phyloP scores from a whole-genome alignment of 192 early-diverging fungal genomes.

The Coemansia sp. region DNA sequence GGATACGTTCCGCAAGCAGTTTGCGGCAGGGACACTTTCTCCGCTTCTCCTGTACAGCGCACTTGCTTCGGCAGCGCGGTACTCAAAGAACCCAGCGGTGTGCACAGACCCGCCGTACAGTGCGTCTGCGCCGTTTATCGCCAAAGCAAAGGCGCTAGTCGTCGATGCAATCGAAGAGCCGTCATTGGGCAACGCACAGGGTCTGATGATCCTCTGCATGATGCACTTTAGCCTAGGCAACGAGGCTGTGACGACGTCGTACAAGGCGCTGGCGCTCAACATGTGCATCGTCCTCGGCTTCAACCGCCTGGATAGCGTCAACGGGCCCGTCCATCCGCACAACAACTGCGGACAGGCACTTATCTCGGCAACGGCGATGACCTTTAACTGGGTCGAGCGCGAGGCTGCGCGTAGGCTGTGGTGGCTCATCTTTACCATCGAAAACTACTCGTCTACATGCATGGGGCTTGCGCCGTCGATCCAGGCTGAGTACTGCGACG shows the following conservation, averaged over 20 bases:
- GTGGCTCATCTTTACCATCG: constrained; percentile 54
- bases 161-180: constrained; percentile 51
- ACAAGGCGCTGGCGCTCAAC: constrained; percentile 52
- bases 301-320: constrained; percentile 53
- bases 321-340: constrained; percentile 33
- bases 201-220: constrained; percentile 53
- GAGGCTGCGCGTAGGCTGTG: constrained; percentile 55
- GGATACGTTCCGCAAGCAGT: constrained; percentile 41
- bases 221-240: constrained; percentile 53
- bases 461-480: constrained; percentile 54
- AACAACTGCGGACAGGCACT: constrained; percentile 28
- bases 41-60: constrained; percentile 49
- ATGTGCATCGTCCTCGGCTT: constrained; percentile 54
- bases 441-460: constrained; percentile 56
- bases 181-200: constrained; percentile 53
- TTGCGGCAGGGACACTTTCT: constrained; percentile 46
- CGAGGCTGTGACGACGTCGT: constrained; percentile 42
- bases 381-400: constrained; percentile 53
- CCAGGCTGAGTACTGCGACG: constrained; percentile 56
- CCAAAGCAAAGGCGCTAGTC: constrained; percentile 39
- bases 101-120: constrained; percentile 49
- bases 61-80: constrained; percentile 46
- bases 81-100: constrained; percentile 47
- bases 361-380: constrained; percentile 20
- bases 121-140: constrained; percentile 40